These are phyloP conservation scores for Pochonia chlamydosporia DNA, from an alignment of 2,329 filamentous ascomycete genomes.

Conservation along the genomic window DNA sequence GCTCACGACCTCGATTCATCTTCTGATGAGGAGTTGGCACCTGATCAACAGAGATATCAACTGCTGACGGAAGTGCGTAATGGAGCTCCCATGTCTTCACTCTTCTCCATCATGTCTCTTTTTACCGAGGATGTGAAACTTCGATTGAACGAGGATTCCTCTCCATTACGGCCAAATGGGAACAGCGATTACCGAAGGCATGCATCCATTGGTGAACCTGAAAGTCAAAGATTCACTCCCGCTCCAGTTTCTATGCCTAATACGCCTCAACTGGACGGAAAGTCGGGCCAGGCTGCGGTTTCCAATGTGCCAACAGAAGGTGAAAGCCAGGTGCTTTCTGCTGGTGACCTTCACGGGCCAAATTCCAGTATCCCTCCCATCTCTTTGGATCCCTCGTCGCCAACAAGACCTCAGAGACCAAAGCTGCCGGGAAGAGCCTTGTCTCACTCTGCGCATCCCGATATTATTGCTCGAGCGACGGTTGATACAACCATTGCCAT, in stretches of 20 bases:
- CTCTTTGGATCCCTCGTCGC: constrained; percentile 52
- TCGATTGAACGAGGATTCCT: constrained; percentile 59
- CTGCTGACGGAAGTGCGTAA: constrained; percentile 96
- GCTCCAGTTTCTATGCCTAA: constrained; percentile 26
- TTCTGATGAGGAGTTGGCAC: constrained; percentile 62
- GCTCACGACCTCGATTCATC: constrained; percentile 33
- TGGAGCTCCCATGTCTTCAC: constrained; percentile 93
- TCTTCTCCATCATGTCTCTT: constrained; percentile 94
- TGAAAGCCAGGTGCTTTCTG: constrained; percentile 5
- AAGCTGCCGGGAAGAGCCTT: constrained; percentile 35
- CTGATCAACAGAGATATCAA: constrained; percentile 80
- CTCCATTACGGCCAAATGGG: constrained; percentile 14
- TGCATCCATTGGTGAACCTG: constrained; percentile 16
- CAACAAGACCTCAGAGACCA: constrained; percentile 29
- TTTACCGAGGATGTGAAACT: constrained; percentile 94
- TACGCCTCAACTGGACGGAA: constrained; percentile 32
- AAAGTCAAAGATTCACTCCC: constrained; percentile 6
- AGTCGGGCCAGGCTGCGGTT: constrained; percentile 6
- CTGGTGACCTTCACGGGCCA: constrained; percentile 5
- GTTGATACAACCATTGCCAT: constrained; percentile 98
- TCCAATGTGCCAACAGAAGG: constrained; percentile 13
- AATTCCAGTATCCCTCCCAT: constrained; percentile 64
- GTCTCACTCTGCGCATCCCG: constrained; percentile 82
- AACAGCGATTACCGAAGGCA: constrained; percentile 23
- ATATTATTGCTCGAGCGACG: constrained; percentile 92